Percentiles rank a stretch among this genome's conserved stretches.
These are phyloP conservation scores for Volvariella surrecta DNA, from an alignment of 1,284 basidiomycete genomes.

Conservation along the genomic window DNA sequence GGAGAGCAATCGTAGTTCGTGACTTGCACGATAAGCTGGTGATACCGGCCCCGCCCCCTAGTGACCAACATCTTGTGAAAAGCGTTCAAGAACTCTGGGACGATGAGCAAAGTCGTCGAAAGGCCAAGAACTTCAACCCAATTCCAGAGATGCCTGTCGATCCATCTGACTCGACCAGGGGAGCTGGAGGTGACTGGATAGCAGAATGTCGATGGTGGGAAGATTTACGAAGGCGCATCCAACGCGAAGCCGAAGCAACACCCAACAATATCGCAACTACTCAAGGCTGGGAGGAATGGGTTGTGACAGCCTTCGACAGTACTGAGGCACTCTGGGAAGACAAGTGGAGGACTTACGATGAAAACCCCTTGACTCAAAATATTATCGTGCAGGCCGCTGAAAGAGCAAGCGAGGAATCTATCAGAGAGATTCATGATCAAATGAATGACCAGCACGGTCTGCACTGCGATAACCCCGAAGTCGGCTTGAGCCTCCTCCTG, in stretches of 20 bases:
- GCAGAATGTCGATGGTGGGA: conserved; percentile 67
- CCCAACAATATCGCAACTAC: conserved; percentile 21
- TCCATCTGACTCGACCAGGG: conserved; percentile 49
- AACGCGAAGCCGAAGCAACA: conserved; percentile 29
- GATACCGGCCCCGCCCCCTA: conserved; percentile 41
- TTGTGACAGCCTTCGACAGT: conserved; percentile 86
- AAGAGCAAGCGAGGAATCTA: not conserved
- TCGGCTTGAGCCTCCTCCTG: not conserved
- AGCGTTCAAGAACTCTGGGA: conserved; percentile 94
- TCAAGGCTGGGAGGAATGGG: conserved; percentile 44
- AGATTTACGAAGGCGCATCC: conserved; percentile 47
- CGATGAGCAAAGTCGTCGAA: conserved; percentile 75
- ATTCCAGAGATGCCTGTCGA: conserved; percentile 63
- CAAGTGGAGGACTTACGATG: conserved; percentile 47
- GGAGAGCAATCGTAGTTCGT: conserved; percentile 57
- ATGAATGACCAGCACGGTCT: no score
- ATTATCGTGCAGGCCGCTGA: no score
- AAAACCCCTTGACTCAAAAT: no score
- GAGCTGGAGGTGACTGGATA: conserved; percentile 54
- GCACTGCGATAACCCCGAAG: no score
- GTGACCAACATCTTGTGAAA: conserved; percentile 74
- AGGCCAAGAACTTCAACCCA: conserved; percentile 55
- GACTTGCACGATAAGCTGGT: conserved; percentile 69
- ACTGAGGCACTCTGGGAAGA: conserved; percentile 69
- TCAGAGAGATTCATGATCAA: no score